Evolutionary conservation across 108 stramenopile genomes (phyloP).

Genomic region (Conticribra guillardii): DNA sequence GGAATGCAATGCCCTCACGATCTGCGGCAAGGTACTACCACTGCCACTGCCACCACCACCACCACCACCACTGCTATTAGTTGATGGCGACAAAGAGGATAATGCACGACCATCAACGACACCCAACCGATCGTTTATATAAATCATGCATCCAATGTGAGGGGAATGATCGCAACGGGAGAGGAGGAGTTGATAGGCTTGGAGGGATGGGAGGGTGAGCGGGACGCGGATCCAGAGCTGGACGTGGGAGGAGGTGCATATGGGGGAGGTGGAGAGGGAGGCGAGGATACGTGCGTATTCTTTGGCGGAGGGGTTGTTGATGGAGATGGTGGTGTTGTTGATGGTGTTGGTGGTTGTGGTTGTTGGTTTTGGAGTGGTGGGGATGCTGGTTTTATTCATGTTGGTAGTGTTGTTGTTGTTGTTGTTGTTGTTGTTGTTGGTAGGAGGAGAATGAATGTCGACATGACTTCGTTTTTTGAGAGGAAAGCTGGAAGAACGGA

Average conservation of each 20-base stretch:
- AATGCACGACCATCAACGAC: conserved; percentile 2
- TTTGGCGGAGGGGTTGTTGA: conserved; percentile 34
- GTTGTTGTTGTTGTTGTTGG: neutral
- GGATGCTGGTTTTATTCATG: conserved; percentile 15
- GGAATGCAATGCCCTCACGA: conserved; percentile 57
- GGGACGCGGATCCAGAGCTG: conserved; percentile 81
- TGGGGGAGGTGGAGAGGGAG: conserved; percentile 22
- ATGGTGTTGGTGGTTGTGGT: neutral
- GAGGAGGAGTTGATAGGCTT: conserved; percentile 63
- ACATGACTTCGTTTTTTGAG: neutral
- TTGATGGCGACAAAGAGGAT: too few species aligned
- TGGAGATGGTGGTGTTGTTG: conserved; percentile 3
- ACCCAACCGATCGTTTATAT: conserved; percentile 23
- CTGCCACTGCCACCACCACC: too few species aligned
- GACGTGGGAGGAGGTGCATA: conserved; percentile 57
- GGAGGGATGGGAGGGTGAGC: conserved; percentile 48
- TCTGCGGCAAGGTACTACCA: too few species aligned
- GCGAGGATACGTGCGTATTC: conserved; percentile 39
- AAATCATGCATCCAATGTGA: conserved; percentile 57
- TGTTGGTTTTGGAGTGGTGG: neutral
- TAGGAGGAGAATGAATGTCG: neutral
- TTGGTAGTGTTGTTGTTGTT: neutral
- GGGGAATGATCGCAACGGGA: conserved; percentile 72
- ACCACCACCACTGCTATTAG: too few species aligned
- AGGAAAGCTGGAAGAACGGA: neutral